A percentile compares a stretch with the other conserved stretches of the same genome.
Conservation (phyloP, 2,329 filamentous ascomycete genomes). For the Talaromyces sp. region DNA sequence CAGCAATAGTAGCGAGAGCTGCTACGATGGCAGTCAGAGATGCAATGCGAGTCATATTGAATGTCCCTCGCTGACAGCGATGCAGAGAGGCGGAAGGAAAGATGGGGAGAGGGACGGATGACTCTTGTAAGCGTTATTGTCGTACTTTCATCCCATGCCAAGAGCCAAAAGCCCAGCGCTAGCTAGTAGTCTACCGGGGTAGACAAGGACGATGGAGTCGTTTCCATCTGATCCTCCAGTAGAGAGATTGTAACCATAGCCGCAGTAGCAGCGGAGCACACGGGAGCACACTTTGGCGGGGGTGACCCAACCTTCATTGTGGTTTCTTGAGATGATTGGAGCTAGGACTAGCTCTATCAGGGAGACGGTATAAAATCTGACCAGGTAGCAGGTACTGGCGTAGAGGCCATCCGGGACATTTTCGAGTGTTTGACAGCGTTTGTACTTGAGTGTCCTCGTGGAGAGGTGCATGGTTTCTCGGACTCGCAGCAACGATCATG, state of each 20-base stretch:
- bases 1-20: conserved; percentile 10
- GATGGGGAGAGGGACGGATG: background rate
- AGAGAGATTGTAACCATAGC: background rate
- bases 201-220: background rate
- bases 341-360: background rate
- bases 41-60: conserved; percentile 6
- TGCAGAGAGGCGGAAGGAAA: background rate
- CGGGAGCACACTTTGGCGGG: background rate
- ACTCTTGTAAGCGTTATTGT: background rate
- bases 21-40: conserved; percentile 14
- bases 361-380: background rate
- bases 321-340: background rate
- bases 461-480: background rate
- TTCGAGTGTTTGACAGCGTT: background rate
- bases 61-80: background rate
- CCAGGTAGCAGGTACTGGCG: no score
- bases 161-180: background rate
- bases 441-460: background rate
- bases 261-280: background rate
- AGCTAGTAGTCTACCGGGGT: background rate
- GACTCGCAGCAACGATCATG: background rate
- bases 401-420: background rate
- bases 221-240: background rate
- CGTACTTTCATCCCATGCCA: background rate
- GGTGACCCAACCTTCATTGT: background rate